Conservation (phyloP, 768 basidiomycete genomes). For the Pleurotus sapidus region DNA sequence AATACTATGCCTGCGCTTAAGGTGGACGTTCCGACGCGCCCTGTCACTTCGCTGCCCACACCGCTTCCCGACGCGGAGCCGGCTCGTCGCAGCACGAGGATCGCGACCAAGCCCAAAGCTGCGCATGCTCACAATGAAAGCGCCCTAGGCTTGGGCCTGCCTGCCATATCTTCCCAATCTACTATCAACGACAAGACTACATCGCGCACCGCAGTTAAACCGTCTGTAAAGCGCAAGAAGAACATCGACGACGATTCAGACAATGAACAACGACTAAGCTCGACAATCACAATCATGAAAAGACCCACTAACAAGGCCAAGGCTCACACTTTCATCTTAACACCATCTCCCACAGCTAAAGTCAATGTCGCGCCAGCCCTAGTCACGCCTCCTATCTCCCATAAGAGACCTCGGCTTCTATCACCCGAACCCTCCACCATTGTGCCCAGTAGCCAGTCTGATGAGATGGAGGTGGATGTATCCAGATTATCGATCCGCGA, state of each 20-base stretch:
- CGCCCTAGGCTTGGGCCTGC: neutral
- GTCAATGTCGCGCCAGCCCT: constrained; percentile 7
- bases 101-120: neutral
- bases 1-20: neutral
- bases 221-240: constrained; percentile 23
- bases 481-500: constrained; percentile 22
- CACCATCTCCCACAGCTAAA: neutral
- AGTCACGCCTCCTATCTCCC: constrained; percentile 10
- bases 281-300: constrained; percentile 27
- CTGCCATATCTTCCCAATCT: neutral
- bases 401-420: constrained; percentile 37
- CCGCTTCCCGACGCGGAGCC: neutral
- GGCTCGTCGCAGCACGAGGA: neutral
- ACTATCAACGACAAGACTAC: neutral
- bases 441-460: constrained; percentile 66
- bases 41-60: neutral
- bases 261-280: constrained; percentile 17
- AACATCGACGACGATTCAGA: constrained; percentile 37
- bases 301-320: constrained; percentile 10
- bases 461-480: constrained; percentile 53
- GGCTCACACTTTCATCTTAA: neutral
- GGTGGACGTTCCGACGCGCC: neutral
- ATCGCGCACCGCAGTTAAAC: neutral
- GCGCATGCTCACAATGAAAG: neutral
- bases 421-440: constrained; percentile 27